phyloP scores from a whole-genome alignment of 805 yeast species.

The Helenozyma rhizophorensis region DNA sequence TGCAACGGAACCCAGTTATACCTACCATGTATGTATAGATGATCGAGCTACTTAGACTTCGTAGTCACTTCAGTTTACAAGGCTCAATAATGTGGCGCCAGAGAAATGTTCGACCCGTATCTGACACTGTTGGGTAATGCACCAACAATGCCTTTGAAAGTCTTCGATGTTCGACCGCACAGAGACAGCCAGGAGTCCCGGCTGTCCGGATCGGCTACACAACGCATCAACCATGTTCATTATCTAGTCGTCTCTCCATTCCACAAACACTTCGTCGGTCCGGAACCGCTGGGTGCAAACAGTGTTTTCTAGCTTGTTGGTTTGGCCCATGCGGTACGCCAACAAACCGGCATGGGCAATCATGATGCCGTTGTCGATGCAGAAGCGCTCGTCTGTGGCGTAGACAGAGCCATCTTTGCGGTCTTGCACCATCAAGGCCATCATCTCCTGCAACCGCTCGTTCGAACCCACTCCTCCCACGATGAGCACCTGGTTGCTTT shows the following conservation, averaged over 20 bases:
- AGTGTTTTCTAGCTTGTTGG: conserved; percentile 55
- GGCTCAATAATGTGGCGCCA: too few species aligned
- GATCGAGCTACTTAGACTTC: too few species aligned
- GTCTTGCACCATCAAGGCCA: conserved; percentile 90
- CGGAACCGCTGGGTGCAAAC: conserved; percentile 92
- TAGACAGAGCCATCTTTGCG: conserved; percentile 76
- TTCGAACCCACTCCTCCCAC: conserved; percentile 99
- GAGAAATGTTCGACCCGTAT: conserved; percentile 15
- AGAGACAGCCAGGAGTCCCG: conserved; percentile 3
- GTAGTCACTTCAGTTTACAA: too few species aligned
- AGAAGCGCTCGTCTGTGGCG: conserved; percentile 95
- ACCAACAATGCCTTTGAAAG: conserved; percentile 9
- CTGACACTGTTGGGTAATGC: conserved; percentile 9
- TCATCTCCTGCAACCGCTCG: conserved; percentile 88
- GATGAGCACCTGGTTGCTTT: conserved; percentile 80
- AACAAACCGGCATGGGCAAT: conserved; percentile 96
- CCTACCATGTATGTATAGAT: too few species aligned
- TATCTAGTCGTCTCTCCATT: conserved; percentile 70
- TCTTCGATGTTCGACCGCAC: conserved; percentile 14
- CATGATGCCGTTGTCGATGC: conserved; percentile 98
- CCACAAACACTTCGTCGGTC: conserved; percentile 87
- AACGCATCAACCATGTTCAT: neutral
- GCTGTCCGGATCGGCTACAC: conserved; percentile 10
- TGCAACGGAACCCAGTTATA: too few species aligned
- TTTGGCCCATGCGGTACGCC: conserved; percentile 78